These are phyloP conservation scores for Cornus controversa DNA, from an alignment of 148 eudicot species.

Conservation along the genomic window DNA sequence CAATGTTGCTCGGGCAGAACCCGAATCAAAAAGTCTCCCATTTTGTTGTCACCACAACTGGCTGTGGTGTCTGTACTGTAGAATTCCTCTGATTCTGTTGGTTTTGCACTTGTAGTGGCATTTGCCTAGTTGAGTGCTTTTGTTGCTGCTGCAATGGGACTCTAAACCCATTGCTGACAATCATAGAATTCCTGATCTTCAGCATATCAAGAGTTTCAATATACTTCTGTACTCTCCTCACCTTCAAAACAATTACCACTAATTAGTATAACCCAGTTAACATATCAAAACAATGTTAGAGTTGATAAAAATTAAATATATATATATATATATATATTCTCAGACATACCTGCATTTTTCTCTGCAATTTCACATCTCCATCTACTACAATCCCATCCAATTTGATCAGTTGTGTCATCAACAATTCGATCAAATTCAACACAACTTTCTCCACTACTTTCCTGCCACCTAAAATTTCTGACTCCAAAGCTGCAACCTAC, in stretches of 20 bases:
- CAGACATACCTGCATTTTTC: conserved; percentile 90
- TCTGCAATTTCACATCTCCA: conserved; percentile 63
- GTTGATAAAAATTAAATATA: no score
- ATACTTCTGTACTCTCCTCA: conserved; percentile 27
- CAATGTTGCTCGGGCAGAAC: not conserved
- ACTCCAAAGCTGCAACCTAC: conserved; percentile 59
- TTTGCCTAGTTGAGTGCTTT: no score
- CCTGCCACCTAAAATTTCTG: conserved; percentile 55
- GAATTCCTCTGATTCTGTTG: conserved; percentile 1
- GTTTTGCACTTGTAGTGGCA: no score
- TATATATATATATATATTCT: no score
- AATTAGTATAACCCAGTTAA: not conserved
- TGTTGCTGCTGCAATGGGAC: not conserved
- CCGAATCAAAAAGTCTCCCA: conserved; percentile 25
- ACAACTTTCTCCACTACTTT: conserved; percentile 53
- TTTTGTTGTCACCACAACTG: conserved; percentile 29
- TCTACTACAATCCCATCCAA: conserved; percentile 74
- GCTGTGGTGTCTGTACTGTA: conserved; percentile 1
- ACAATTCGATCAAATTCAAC: conserved; percentile 55
- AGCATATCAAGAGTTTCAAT: conserved; percentile 30
- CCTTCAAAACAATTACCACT: conserved; percentile 14
- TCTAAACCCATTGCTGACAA: conserved; percentile 1
- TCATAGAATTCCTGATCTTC: conserved; percentile 13
- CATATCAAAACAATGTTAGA: no score
- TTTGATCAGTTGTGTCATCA: conserved; percentile 72